Percentiles rank a stretch among this genome's conserved stretches.
These are phyloP conservation scores for Castanospermum australe DNA, from an alignment of 306 rosid genomes.

Conservation along the genomic window DNA sequence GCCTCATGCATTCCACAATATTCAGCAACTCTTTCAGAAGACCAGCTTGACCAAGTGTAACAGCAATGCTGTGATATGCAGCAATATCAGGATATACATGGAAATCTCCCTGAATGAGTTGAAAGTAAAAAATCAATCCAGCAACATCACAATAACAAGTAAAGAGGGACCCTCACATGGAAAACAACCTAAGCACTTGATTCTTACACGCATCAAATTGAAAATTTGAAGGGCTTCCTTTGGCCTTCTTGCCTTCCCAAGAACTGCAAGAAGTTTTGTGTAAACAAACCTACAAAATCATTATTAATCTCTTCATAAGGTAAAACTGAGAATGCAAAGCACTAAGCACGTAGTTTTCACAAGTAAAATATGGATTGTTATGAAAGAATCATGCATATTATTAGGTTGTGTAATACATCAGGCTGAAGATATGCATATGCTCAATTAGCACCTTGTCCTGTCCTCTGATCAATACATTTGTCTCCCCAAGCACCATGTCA, in stretches of 20 bases:
- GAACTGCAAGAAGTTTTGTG: conserved; percentile 86
- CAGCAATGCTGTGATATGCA: conserved; percentile 90
- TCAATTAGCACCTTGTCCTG: background rate
- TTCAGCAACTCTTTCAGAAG: conserved; percentile 71
- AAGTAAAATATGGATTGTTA: background rate
- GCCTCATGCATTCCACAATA: conserved; percentile 74
- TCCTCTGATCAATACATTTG: background rate
- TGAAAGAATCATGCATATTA: background rate
- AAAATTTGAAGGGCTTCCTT: conserved; percentile 80
- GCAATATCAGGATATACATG: conserved; percentile 86
- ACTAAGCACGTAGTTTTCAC: conserved; percentile 8
- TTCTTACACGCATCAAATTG: conserved; percentile 74
- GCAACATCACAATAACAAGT: conserved; percentile 15
- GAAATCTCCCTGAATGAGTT: conserved; percentile 62
- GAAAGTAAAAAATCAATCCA: conserved; percentile 36
- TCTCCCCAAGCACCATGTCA: background rate
- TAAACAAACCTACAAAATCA: conserved; percentile 76
- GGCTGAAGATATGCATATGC: background rate
- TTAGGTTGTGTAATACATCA: background rate
- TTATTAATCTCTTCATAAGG: conserved; percentile 10
- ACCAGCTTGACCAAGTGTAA: conserved; percentile 94
- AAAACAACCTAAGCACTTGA: conserved; percentile 37
- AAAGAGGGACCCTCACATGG: conserved; percentile 1
- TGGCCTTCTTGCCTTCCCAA: conserved; percentile 83
- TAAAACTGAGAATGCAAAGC: conserved; percentile 5